Evolutionary conservation across 108 stramenopile genomes (phyloP), one percentile per base, ranked within the genome.

Genomic region (Pseudonitzschia pungens): DNA sequence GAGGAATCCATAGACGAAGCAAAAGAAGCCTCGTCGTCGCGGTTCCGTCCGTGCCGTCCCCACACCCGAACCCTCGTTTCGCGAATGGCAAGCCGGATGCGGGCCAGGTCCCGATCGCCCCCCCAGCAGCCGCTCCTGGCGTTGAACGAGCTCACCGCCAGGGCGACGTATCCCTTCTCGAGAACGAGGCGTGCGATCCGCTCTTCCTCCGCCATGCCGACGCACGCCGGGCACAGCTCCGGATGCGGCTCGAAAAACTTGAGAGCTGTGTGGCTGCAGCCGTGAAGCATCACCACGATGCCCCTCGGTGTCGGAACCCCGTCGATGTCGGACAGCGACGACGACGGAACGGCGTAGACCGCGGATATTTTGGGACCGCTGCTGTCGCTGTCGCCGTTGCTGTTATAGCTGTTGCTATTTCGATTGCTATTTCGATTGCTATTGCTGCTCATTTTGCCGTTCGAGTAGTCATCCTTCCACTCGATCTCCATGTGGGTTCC

Each of bases 181-280:
- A 81, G 21, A 0, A 82, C 69, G 10, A 74, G 16, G 11, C 84
- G 72, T 29, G 64, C 75, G 10, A 85, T 76, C 32, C 73, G 59
- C 40, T 82, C 29, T 77, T 85, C 84, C 76, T 85, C 84, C 0
- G 79, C 71, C 20, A 85, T 56, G 22, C 84, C 84, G 20, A 82
- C 65, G 55, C 84, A 85, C 16, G 73, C n/a, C 0, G 75, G 72
- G 60, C 84, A 84, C 29, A 50, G 50, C 14, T 5, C 10, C 5
- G 45, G 45, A 18, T 73, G 72, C 0, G 80, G 74, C 10, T 81
- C 81, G 48, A 85, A 85, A 75, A 85, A 85, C 62, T 82, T 84
- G 16, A 78, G 21, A 4, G 77, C 83, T 45, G 36, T 74, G 73
- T 84, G 83, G 20, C 80, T 75, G 59, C 83, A 84, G 24, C 74